Evolutionary conservation across 2,329 filamentous ascomycete species (phyloP).

Genomic region (Simplicillium sp.): DNA sequence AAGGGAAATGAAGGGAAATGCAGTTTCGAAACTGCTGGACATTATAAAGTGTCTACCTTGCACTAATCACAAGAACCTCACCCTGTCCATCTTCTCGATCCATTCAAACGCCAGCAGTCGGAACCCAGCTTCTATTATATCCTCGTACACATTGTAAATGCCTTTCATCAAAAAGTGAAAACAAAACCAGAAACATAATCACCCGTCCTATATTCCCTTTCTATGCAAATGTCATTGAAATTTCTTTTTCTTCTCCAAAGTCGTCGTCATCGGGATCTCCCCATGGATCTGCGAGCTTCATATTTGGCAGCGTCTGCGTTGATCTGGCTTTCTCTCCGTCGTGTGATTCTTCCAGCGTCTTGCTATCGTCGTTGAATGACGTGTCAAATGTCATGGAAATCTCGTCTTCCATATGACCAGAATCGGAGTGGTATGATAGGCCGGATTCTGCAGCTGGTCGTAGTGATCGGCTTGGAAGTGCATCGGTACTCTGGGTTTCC

Average conservation of each 20-base stretch:
- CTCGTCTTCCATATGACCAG: constrained; percentile 31
- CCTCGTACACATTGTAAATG: not conserved
- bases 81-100: not conserved
- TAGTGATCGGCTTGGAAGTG: constrained; percentile 15
- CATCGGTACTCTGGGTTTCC: constrained; percentile 38
- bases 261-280: constrained; percentile 57
- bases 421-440: constrained; percentile 15
- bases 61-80: not conserved
- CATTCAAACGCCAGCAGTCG: not conserved
- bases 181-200: constrained; percentile 3
- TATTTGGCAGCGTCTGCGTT: constrained; percentile 38
- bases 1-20: too few relatives aligned
- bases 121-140: not conserved
- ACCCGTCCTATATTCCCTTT: not conserved
- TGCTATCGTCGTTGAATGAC: constrained; percentile 34
- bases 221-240: constrained; percentile 74
- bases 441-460: constrained; percentile 7
- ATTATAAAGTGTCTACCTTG: too few relatives aligned
- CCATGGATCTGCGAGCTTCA: constrained; percentile 56
- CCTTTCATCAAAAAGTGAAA: not conserved
- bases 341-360: not conserved
- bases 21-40: too few relatives aligned
- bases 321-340: constrained; percentile 19
- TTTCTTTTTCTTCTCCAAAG: constrained; percentile 64
- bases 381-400: constrained; percentile 68